Percentiles rank a stretch among this genome's conserved stretches.
phyloP scores from a whole-genome alignment of 1,284 basidiomycete genomes.

The Papiliotrema fonsecae region DNA sequence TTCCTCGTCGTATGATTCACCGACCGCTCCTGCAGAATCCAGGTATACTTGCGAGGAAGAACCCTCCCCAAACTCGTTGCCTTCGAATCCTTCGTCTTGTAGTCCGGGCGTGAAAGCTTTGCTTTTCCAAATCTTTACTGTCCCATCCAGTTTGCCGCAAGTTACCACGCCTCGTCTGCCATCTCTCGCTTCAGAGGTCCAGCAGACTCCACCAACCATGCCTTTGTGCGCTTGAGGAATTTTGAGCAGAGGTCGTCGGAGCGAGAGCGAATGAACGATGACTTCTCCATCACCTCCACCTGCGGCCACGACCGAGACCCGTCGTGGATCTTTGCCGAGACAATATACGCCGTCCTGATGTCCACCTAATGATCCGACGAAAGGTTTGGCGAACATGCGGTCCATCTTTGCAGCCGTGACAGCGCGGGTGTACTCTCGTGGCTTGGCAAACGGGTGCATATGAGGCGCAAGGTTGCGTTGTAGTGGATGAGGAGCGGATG shows the following conservation, averaged over 20 bases:
- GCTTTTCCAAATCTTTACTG: constrained; percentile 82
- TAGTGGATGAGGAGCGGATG: constrained; percentile 56
- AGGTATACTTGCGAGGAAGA: constrained; percentile 23
- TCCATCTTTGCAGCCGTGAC: constrained; percentile 96
- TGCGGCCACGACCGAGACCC: constrained; percentile 78
- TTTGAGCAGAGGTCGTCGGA: constrained; percentile 61
- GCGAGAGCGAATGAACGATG: constrained; percentile 79
- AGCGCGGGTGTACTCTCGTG: constrained; percentile 89
- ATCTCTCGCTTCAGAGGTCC: constrained; percentile 45
- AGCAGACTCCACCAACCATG: constrained; percentile 70
- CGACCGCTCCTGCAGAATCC: constrained; percentile 41
- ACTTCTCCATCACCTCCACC: constrained; percentile 95
- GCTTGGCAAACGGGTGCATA: constrained; percentile 88
- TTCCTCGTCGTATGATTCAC: constrained; percentile 42
- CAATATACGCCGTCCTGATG: constrained; percentile 95
- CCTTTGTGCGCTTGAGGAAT: constrained; percentile 82
- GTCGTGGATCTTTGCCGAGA: constrained; percentile 70
- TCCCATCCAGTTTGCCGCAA: constrained; percentile 80
- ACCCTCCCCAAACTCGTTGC: constrained; percentile 38
- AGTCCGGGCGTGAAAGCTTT: constrained; percentile 42
- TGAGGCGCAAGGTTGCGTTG: constrained; percentile 90
- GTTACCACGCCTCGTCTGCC: constrained; percentile 69
- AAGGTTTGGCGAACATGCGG: constrained; percentile 94
- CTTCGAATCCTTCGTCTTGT: constrained; percentile 39
- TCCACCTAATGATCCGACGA: constrained; percentile 83